Evolutionary conservation across 345 rosid species (phyloP), one percentile per base, ranked within the genome.

Genomic region (Populus tremula): DNA sequence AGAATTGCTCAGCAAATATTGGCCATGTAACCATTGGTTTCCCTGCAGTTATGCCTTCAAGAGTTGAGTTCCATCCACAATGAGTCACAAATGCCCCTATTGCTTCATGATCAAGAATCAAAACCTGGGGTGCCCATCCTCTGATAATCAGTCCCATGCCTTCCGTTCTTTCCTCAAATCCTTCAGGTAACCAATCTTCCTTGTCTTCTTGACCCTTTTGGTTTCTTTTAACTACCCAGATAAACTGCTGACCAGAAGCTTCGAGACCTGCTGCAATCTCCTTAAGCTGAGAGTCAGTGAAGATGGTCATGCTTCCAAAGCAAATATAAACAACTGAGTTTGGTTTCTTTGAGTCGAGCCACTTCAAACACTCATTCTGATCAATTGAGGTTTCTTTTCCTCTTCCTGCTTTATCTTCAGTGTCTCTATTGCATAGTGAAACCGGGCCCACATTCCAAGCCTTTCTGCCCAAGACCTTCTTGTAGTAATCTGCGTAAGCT

Each of bases 391-490:
- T 81, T 72, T 63, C 67, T 35, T 47, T 35, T 27, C 89, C 88
- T 69, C 90, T 83, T 10, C 9, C 23, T 18, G 85, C 67, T 72
- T 82, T 84, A 29, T 85, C 89, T 71, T 79, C 81, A 2, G 6
- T 47, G 21, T 33, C 66, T 50, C 69, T 71, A 33, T 82, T 83
- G 80, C 85, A 86, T 0, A 87, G 43, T 0, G 84, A 85, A 31
- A 91, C 82, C 0, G 94, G 97, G 50, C 94, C 98, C 0, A 92
- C 72, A 67, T 72, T 66, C 93, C 96, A 89, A 18, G 94, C 86
- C n/a, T 75, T 84, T 70, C 81, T 84, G 8, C 87, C 89, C 18
- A 87, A 69, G 63, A 59, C 78, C 1, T 82, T 82, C 79, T 77
- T 80, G 71, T 80, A 89, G 41, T 78, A 75, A 45, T 90, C 93